Conservation (phyloP, 1,284 basidiomycete species). For the Sporisorium reilianum region DNA sequence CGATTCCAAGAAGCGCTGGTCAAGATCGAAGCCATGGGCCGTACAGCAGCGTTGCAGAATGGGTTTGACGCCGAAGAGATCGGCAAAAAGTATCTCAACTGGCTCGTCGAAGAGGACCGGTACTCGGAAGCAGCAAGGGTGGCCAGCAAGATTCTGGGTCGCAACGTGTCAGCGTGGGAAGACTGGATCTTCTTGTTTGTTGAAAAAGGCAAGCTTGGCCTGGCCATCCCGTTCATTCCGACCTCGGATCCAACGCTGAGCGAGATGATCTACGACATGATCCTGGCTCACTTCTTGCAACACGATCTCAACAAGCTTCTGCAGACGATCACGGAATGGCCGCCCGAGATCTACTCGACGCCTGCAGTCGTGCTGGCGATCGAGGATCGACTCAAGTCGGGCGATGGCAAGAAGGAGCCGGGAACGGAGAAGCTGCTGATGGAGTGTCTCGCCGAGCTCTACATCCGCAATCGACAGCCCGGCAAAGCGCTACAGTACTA, state of each 20-base stretch:
- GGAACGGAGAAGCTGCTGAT: slow-evolving; percentile 76
- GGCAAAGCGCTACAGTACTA: slow-evolving; percentile 93
- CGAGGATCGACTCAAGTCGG: slow-evolving; percentile 78
- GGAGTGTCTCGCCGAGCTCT: slow-evolving; percentile 93
- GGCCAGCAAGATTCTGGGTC: slow-evolving; percentile 87
- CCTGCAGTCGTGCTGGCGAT: slow-evolving; percentile 87
- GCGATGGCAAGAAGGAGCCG: slow-evolving; percentile 63
- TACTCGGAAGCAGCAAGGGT: slow-evolving; percentile 85
- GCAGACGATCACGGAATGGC: slow-evolving; percentile 87
- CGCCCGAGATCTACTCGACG: slow-evolving; percentile 88
- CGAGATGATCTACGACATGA: slow-evolving; percentile 92
- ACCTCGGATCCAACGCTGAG: slow-evolving; percentile 83
- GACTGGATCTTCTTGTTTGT: slow-evolving; percentile 93
- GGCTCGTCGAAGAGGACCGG: slow-evolving; percentile 74
- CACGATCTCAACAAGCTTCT: slow-evolving; percentile 82
- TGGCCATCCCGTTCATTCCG: slow-evolving; percentile 89
- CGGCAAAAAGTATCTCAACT: slow-evolving; percentile 62
- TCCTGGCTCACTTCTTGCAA: slow-evolving; percentile 85
- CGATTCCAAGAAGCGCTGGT: slow-evolving; percentile 89
- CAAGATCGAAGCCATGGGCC: slow-evolving; percentile 80
- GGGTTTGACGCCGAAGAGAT: slow-evolving; percentile 74
- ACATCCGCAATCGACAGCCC: slow-evolving; percentile 87
- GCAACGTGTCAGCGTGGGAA: slow-evolving; percentile 87
- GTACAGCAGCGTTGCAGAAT: slow-evolving; percentile 45
- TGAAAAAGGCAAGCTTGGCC: slow-evolving; percentile 82